Evolutionary conservation across 805 yeast species (phyloP), one percentile per base, ranked within the genome.

Genomic region (Myxozyma mucilagina): DNA sequence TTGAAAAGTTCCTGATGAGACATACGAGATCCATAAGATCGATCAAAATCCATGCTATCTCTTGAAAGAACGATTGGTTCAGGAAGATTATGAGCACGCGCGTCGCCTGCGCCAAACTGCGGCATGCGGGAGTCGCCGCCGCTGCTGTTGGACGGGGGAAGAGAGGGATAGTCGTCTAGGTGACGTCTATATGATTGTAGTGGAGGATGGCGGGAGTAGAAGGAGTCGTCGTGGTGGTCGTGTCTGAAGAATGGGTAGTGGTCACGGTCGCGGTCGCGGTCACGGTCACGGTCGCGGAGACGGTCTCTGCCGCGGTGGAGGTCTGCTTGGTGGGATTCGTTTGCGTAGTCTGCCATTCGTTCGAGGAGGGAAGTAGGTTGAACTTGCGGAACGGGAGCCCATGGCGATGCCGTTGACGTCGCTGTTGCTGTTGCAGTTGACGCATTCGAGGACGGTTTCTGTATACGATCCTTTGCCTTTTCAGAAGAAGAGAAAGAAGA

Each of bases 301-400:
- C 36, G 47, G 31, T 47, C n/a, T n/a, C n/a, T n/a, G n/a, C n/a
- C n/a, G n/a, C n/a, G 50, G 3, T 47, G 44, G 9, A 20, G 39
- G 9, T 38, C 43, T 16, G 35, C 18, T 20, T 58, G 45, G 14
- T 48, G 58, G 16, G 14, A 16, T 36, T 57, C 52, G 34, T 38
- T 29, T 24, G 47, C 53, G 38, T 29, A 20, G 36, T 47, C 54
- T 3, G 61, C 34, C 18, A 59, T 45, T 4, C 42, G 38, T 16
- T 52, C 20, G 2, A 53, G 49, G 8, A 62, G 47, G 16, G 64
- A 56, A n/a, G 61, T 32, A 11, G 64, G 67, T 32, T 54, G 54
- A 11, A 51, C 57, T 14, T 53, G 58, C 1, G 67, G 65, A 5
- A 64, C 57, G 13, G 66, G 56, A 14, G 66, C 67, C 67, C 67